Evolutionary conservation across 176 grass and related monocot species (phyloP).

Genomic region (Chrysopogon serrulatus): DNA sequence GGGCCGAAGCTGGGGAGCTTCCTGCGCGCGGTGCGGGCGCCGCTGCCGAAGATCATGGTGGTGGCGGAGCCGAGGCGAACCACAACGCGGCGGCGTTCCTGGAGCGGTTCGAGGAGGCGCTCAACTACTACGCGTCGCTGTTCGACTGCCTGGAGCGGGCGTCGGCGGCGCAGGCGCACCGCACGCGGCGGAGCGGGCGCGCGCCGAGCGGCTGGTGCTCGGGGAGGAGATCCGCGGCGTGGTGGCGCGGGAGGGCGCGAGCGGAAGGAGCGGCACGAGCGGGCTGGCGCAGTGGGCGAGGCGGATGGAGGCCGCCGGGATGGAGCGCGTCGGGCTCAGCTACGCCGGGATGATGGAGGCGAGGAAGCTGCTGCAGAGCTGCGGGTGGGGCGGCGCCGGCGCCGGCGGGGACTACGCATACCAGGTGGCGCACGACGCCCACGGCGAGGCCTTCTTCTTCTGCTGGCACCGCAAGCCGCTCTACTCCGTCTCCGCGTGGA

Average conservation of each 20-base stretch:
- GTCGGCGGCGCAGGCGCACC: neutral
- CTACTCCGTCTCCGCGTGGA: slow-evolving; percentile 51
- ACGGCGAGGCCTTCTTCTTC: slow-evolving; percentile 41
- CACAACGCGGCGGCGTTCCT: slow-evolving; percentile 21
- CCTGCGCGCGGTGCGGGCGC: neutral
- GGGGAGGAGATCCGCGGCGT: neutral
- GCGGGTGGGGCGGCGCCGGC: slow-evolving; percentile 24
- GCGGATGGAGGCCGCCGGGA: slow-evolving; percentile 36
- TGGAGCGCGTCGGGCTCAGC: slow-evolving; percentile 11
- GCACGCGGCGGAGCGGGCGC: neutral
- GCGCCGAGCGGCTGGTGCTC: neutral
- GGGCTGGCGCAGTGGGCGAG: slow-evolving; percentile 28
- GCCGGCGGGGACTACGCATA: neutral
- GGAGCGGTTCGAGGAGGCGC: slow-evolving; percentile 47
- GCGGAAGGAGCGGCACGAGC: slow-evolving; percentile 36
- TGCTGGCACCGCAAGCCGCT: slow-evolving; percentile 50
- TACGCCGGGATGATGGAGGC: slow-evolving; percentile 49
- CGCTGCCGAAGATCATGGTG: neutral
- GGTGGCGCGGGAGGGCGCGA: slow-evolving; percentile 33
- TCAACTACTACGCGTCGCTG: slow-evolving; percentile 40
- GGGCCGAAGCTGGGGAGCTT: neutral
- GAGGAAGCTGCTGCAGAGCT: slow-evolving; percentile 45
- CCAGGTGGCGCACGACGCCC: slow-evolving; percentile 35
- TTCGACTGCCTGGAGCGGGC: slow-evolving; percentile 38
- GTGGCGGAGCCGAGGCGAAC: slow-evolving; percentile 12